Conservation (phyloP, 768 basidiomycete species). For the Boletus eberwhitei region DNA sequence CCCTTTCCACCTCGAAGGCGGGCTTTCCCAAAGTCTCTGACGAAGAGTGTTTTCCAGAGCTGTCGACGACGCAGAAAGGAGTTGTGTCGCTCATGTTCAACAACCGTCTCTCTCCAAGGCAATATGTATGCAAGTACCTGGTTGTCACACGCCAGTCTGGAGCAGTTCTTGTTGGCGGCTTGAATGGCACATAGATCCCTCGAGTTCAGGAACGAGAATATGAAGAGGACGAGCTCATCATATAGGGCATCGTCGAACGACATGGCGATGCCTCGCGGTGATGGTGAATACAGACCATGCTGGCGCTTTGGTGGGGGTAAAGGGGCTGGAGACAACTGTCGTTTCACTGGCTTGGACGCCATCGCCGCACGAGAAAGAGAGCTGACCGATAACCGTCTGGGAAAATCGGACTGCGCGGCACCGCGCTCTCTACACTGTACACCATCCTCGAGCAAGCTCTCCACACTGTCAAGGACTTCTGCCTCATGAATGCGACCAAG, state of each 20-base stretch:
- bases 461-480: no score
- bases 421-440: no score
- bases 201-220: conserved; percentile 70
- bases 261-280: conserved; percentile 16
- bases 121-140: conserved; percentile 41
- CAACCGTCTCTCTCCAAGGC: conserved; percentile 1
- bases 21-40: conserved; percentile 60
- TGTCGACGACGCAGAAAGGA: conserved; percentile 18
- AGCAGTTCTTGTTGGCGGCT: conserved; percentile 61
- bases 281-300: conserved; percentile 28
- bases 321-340: conserved; percentile 41
- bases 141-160: conserved; percentile 62
- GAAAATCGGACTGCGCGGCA: conserved; percentile 9
- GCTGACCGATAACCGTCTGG: background rate
- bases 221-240: conserved; percentile 71
- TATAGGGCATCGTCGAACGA: conserved; percentile 59
- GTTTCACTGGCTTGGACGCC: conserved; percentile 41
- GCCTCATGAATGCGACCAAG: no score
- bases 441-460: no score
- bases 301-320: conserved; percentile 60
- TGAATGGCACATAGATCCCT: conserved; percentile 66
- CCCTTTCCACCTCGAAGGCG: conserved; percentile 68
- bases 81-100: conserved; percentile 14
- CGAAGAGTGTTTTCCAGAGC: conserved; percentile 69
- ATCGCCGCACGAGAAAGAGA: conserved; percentile 28